Base-by-base conservation (phyloP, 2,329 filamentous ascomycete species). In the Phyllosticta citrichinensis region DNA sequence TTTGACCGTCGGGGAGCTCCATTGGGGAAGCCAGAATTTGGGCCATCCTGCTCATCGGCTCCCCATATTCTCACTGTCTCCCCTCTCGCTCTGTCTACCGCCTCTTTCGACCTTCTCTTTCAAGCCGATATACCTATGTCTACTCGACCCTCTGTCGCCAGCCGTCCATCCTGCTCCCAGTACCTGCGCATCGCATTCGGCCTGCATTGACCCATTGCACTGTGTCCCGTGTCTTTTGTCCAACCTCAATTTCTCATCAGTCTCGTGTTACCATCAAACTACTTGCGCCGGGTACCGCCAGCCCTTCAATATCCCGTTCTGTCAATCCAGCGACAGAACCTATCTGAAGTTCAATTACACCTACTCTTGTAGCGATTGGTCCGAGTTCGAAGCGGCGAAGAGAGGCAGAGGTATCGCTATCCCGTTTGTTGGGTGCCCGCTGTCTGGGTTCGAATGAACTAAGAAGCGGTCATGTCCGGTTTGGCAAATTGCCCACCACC, bases 401-500 rank as follows among this genome's bases (percentile, higher is more conserved):
- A 40, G 14, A 17, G 11, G 33, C 11, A 40, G 5, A 17, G 33
- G 14, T 40, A 14, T 40, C 33, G 33, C 33, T 8, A 30, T 30
- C 27, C 27, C 27, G 6, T 40, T 40, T 40, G 4, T 40, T 40
- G 11, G 33, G 10, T 17, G 33, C 33, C 33, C 33, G 33, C 11
- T 40, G 33, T 17, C 11, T 11, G 33, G 33, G 11, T 40, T 40
- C 33, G 33, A 40, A 40, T 40, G 33, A 40, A 5, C 12, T 40
- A 10, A 40, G 33, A 14, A 40, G 33, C 33, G 33, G 33, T 17
- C 33, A 40, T 40, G 33, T 40, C 33, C 33, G 33, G 33, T 40
- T 62, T 69, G 70, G 62, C 58, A 67, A 56, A 61, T 65, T 95
- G 90, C 73, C 82, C 83, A 17, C 65, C 79, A 57, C 90, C 90